Conservation (phyloP, 805 yeast genomes). For the Kodamaea leandrae region DNA sequence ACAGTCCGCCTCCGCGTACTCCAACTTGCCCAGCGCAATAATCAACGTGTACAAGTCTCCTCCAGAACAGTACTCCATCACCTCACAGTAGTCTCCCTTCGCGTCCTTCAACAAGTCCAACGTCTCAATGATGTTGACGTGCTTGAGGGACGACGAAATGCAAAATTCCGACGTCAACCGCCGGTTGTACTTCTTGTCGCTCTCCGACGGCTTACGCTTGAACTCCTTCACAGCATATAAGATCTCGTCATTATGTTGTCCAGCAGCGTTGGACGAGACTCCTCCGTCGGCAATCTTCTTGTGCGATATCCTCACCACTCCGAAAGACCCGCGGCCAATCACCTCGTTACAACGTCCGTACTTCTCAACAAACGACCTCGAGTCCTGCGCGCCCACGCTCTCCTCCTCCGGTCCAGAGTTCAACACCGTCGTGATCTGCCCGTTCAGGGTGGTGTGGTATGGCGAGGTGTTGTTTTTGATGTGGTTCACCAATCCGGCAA, state of each 20-base stretch:
- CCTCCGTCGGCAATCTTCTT: conserved; percentile 66
- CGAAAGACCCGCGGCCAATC: conserved; percentile 91
- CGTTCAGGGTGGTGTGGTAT: conserved; percentile 10
- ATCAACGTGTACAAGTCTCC: conserved; percentile 77
- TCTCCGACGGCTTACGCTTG: conserved; percentile 57
- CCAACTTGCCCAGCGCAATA: conserved; percentile 73
- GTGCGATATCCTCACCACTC: conserved; percentile 87
- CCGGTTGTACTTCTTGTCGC: conserved; percentile 63
- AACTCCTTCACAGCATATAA: conserved; percentile 89
- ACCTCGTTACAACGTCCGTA: conserved; percentile 95
- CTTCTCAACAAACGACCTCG: conserved; percentile 72
- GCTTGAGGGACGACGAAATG: conserved; percentile 74
- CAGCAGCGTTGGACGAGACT: conserved; percentile 4
- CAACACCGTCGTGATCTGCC: conserved; percentile 3
- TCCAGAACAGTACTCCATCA: conserved; percentile 81
- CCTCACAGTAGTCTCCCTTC: conserved; percentile 79
- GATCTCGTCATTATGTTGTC: conserved; percentile 34
- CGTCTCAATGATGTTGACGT: conserved; percentile 73
- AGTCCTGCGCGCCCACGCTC: conserved; percentile 23
- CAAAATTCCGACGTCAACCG: conserved; percentile 81
- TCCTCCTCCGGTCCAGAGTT: neutral
- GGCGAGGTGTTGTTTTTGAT: conserved; percentile 36
- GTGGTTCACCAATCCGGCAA: conserved; percentile 65
- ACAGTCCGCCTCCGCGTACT: conserved; percentile 84
- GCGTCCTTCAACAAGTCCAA: conserved; percentile 77